Evolutionary conservation across 163 green algal genomes (phyloP).

Genomic region (Volvox carteri): DNA sequence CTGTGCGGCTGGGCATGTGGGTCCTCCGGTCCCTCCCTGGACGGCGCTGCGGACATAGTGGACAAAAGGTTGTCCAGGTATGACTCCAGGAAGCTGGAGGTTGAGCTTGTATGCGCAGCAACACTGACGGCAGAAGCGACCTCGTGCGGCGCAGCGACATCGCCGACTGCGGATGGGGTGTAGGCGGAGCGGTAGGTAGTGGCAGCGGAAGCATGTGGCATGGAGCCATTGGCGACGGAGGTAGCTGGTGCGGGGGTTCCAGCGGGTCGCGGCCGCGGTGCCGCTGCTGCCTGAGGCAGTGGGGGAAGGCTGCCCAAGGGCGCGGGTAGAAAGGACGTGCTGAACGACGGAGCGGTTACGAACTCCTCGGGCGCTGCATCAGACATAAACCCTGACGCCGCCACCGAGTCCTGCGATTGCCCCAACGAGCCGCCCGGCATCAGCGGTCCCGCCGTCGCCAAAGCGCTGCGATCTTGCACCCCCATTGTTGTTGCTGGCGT

Average conservation of each 20-base stretch:
- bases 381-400: background rate
- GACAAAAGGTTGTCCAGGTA: constrained; percentile 65
- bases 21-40: background rate
- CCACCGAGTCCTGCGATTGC: background rate
- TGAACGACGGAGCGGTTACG: constrained; percentile 4
- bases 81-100: constrained; percentile 54
- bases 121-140: background rate
- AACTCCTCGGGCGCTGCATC: background rate
- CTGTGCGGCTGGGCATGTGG: background rate
- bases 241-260: background rate
- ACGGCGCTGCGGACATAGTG: background rate
- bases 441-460: background rate
- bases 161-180: background rate
- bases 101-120: no score
- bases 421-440: background rate
- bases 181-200: constrained; percentile 49
- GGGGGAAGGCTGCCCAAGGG: background rate
- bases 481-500: background rate
- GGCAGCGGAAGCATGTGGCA: background rate
- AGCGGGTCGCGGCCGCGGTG: background rate
- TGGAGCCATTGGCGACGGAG: constrained; percentile 19
- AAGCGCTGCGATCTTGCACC: background rate
- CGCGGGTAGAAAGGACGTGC: constrained; percentile 4
- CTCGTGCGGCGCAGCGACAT: background rate
- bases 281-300: background rate